Evolutionary conservation across 805 yeast species (phyloP).

Genomic region (Metschnikowia orientalis): DNA sequence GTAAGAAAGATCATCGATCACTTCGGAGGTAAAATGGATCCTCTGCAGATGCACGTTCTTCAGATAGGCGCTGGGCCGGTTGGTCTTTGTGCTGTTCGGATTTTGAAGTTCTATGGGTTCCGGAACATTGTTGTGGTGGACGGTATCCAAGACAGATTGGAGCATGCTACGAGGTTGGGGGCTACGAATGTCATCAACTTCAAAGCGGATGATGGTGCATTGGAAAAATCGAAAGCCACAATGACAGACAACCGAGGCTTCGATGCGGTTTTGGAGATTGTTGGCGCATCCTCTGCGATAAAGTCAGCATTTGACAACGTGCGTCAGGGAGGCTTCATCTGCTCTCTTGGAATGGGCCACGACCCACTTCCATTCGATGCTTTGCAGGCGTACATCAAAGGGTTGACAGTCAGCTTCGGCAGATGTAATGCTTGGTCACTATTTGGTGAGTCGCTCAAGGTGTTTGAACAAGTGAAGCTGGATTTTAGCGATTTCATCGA

Average conservation of each 20-base stretch:
- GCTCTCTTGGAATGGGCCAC: conserved; percentile 59
- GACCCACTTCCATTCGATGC: conserved; percentile 54
- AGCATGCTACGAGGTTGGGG: conserved; percentile 44
- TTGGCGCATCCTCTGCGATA: conserved; percentile 52
- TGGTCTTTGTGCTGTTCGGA: conserved; percentile 48
- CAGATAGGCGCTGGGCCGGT: conserved; percentile 63
- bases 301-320: conserved; percentile 49
- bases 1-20: conserved; percentile 45
- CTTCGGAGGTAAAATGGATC: conserved; percentile 4
- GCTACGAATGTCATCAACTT: conserved; percentile 46
- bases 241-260: conserved; percentile 49
- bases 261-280: conserved; percentile 58
- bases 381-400: conserved; percentile 53
- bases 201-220: conserved; percentile 28
- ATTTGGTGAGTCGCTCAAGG: conserved; percentile 47
- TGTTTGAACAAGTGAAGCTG: conserved; percentile 40
- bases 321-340: conserved; percentile 54
- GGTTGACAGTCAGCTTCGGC: conserved; percentile 55
- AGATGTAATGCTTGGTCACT: conserved; percentile 59
- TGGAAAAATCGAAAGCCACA: conserved; percentile 25
- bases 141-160: conserved; percentile 43
- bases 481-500: conserved; percentile 53
- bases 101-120: conserved; percentile 44
- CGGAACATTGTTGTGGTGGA: conserved; percentile 45
- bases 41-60: conserved; percentile 36